A percentile compares a stretch with the other conserved stretches of the same genome.
Conservation (phyloP, 148 eudicot species). For the Vaccinium darrowii region DNA sequence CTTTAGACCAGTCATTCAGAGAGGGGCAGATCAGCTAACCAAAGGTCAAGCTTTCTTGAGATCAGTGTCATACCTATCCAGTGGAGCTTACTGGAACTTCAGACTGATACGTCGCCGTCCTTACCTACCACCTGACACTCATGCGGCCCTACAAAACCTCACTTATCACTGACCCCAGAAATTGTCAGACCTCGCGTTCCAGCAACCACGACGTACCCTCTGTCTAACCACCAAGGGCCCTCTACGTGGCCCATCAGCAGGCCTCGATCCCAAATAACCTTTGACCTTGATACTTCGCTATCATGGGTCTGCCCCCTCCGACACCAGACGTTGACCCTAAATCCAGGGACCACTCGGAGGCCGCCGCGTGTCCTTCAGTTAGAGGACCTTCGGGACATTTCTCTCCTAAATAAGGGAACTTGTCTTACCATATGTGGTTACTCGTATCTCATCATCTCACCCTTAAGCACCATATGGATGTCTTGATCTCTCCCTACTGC, state of each 20-base stretch:
- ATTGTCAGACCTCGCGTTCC: neutral
- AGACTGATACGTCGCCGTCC: neutral
- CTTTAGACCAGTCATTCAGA: neutral
- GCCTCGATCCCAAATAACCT: neutral
- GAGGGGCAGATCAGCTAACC: neutral
- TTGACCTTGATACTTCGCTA: neutral
- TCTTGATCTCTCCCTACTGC: neutral
- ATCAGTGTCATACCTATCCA: neutral
- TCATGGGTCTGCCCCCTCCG: neutral
- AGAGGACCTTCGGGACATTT: neutral
- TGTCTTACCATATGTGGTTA: neutral
- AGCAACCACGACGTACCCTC: neutral
- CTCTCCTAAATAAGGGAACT: neutral
- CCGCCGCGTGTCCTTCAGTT: neutral
- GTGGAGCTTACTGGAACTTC: neutral
- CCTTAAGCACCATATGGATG: neutral
- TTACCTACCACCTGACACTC: neutral
- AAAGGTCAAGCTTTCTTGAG: neutral
- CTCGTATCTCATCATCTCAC: neutral
- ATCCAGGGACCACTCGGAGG: neutral
- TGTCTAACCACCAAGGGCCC: neutral
- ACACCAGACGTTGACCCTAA: neutral
- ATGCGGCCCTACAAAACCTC: neutral
- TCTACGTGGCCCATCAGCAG: neutral
- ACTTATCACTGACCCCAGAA: too few species aligned